Conservation (phyloP, 305 asterid species). For the Fraxinus latifolia region DNA sequence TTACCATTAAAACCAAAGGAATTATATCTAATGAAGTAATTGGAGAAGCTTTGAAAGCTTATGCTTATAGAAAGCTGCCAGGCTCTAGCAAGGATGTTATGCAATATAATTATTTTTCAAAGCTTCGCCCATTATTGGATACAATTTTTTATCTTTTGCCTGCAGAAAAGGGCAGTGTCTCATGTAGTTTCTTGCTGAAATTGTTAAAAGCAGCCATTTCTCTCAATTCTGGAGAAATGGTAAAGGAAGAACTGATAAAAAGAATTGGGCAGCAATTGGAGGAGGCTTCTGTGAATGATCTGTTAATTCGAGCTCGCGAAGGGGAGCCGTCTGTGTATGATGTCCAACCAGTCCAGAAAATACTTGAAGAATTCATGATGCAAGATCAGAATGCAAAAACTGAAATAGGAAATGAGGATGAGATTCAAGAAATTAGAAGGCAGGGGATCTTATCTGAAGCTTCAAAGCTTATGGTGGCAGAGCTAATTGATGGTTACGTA, state of each 20-base stretch:
- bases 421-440: conserved; percentile 56
- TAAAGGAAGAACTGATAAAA: conserved; percentile 52
- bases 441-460: conserved; percentile 92
- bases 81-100: conserved; percentile 57
- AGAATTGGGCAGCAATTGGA: conserved; percentile 83
- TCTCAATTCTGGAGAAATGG: conserved; percentile 57
- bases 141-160: conserved; percentile 74
- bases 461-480: conserved; percentile 91
- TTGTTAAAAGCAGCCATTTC: conserved; percentile 70
- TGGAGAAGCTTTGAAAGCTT: conserved; percentile 91
- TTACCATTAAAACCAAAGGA: conserved; percentile 49
- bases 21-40: conserved; percentile 52
- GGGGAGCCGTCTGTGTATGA: conserved; percentile 56
- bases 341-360: conserved; percentile 51
- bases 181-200: conserved; percentile 82
- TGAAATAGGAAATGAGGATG: conserved; percentile 44
- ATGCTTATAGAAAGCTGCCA: conserved; percentile 63
- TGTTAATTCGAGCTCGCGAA: conserved; percentile 55
- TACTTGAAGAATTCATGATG: conserved; percentile 57
- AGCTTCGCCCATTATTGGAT: conserved; percentile 57
- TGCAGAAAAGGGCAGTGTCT: conserved; percentile 63
- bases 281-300: conserved; percentile 78
- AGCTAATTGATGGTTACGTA: conserved; percentile 77
- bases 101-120: conserved; percentile 47
- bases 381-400: conserved; percentile 47